Evolutionary conservation across 352 stramenopile genomes (phyloP).

Genomic region (Plasmopara muralis): DNA sequence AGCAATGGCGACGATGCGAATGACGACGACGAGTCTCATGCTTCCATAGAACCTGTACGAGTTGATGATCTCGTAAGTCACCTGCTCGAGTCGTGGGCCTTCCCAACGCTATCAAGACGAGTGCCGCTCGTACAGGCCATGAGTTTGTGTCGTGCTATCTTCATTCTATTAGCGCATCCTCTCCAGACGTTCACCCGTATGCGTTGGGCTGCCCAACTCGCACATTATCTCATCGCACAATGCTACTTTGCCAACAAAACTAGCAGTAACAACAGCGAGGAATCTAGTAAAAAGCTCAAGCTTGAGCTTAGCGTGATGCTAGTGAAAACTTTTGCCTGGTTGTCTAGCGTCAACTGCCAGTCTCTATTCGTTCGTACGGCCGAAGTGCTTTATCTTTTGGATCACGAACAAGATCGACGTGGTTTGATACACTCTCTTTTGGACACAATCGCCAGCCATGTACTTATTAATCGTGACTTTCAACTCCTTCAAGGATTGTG

Average conservation of each 20-base stretch:
- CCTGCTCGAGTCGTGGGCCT: conserved; percentile 48
- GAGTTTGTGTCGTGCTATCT: conserved; percentile 48
- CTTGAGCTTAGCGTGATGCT: conserved; percentile 57
- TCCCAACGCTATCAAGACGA: conserved; percentile 40
- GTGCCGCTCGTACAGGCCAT: conserved; percentile 47
- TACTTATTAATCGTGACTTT: conserved; percentile 38
- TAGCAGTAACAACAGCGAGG: neutral
- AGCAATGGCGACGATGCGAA: conserved; percentile 16
- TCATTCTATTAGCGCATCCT: conserved; percentile 62
- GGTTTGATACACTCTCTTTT: conserved; percentile 38
- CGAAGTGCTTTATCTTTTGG: conserved; percentile 55
- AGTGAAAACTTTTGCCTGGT: conserved; percentile 48
- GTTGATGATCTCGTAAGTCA: conserved; percentile 49
- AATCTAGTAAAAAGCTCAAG: conserved; percentile 24
- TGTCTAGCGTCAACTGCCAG: conserved; percentile 38
- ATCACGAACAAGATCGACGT: conserved; percentile 49
- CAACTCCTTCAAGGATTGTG: conserved; percentile 50
- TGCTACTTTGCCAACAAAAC: conserved; percentile 48
- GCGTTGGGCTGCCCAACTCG: conserved; percentile 31
- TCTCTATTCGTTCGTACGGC: conserved; percentile 45
- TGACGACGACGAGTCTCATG: conserved; percentile 36
- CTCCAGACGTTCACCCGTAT: conserved; percentile 53
- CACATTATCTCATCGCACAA: conserved; percentile 54
- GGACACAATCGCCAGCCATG: conserved; percentile 30
- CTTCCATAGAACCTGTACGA: conserved; percentile 42